A percentile compares a stretch with the other conserved stretches of the same genome.
phyloP scores from a whole-genome alignment of 352 stramenopile species.

The Nothophytophthora sp. region DNA sequence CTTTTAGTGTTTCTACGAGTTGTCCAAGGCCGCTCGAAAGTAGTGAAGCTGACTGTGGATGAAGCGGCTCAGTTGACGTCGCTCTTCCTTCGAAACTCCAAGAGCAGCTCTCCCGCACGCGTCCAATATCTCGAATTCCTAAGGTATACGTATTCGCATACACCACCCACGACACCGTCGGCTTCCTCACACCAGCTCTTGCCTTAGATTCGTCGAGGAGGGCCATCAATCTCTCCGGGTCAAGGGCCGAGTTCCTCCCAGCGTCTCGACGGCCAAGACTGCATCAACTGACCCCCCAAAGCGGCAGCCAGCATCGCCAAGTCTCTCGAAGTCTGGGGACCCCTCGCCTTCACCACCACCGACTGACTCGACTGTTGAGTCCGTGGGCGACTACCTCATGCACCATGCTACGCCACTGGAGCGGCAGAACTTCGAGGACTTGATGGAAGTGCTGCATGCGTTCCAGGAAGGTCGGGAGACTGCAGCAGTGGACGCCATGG shows the following conservation, averaged over 20 bases:
- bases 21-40: constrained; percentile 23
- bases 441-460: constrained; percentile 55
- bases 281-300: too few relatives aligned
- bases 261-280: too few relatives aligned
- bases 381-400: constrained; percentile 58
- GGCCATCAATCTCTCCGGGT: constrained; percentile 1
- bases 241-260: background rate
- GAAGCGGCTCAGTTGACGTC: constrained; percentile 31
- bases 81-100: constrained; percentile 38
- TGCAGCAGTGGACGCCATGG: background rate
- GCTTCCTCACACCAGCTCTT: background rate
- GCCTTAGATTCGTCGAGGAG: constrained; percentile 19
- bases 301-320: too few relatives aligned
- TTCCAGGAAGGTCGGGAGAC: too few relatives aligned
- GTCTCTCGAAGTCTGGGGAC: background rate
- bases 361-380: constrained; percentile 4
- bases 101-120: constrained; percentile 11
- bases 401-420: constrained; percentile 36
- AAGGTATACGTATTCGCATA: constrained; percentile 11
- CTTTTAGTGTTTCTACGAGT: constrained; percentile 46
- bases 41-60: constrained; percentile 34
- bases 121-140: constrained; percentile 50
- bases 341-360: background rate
- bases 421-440: constrained; percentile 51
- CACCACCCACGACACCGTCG: background rate